Evolutionary conservation across 148 eudicot genomes (phyloP).

Genomic region (Oxyria digyna): DNA sequence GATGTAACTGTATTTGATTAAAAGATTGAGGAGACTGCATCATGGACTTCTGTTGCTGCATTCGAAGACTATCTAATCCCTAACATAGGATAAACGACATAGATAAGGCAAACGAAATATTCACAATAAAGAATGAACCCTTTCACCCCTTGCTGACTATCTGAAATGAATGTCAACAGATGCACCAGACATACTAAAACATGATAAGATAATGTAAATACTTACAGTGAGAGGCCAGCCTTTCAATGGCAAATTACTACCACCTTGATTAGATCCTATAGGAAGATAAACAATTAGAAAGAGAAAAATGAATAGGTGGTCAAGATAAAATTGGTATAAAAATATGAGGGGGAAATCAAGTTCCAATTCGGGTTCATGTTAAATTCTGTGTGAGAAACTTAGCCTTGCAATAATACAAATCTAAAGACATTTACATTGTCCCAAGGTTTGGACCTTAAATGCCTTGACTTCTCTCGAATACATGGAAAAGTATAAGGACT

Average conservation of each 20-base stretch:
- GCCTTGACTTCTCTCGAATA: neutral
- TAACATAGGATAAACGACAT: conserved; percentile 9
- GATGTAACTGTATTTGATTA: conserved; percentile 49
- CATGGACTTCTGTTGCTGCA: conserved; percentile 48
- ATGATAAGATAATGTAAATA: neutral
- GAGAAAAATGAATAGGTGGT: neutral
- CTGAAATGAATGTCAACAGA: neutral
- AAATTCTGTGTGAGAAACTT: neutral
- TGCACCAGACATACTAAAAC: neutral
- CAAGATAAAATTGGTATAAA: neutral
- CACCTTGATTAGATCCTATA: conserved; percentile 63
- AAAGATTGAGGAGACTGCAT: conserved; percentile 48
- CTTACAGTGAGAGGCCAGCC: conserved; percentile 81
- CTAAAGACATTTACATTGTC: neutral
- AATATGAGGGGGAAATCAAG: neutral
- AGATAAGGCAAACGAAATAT: neutral
- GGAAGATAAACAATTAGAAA: conserved; percentile 7
- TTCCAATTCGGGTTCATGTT: neutral
- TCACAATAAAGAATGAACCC: neutral
- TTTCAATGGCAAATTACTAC: conserved; percentile 57
- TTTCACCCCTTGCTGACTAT: neutral
- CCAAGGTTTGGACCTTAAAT: neutral
- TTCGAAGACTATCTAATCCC: conserved; percentile 45
- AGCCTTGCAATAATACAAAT: neutral
- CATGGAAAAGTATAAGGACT: neutral